Evolutionary conservation across 495 filamentous ascomycete species (phyloP).

Genomic region (Talaromyces liani): DNA sequence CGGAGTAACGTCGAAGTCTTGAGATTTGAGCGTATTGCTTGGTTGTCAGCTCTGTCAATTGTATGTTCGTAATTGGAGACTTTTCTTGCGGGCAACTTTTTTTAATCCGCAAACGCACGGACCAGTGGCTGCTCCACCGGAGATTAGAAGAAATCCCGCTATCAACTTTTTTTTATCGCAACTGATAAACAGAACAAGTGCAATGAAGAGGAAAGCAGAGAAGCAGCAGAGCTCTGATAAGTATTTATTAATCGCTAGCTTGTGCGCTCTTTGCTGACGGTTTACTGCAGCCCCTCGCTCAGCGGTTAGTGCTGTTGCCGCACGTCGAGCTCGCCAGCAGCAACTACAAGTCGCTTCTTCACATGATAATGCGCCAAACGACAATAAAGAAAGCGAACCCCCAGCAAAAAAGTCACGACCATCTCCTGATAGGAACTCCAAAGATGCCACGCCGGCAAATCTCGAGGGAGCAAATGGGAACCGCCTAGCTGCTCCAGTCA

Average conservation of each 20-base stretch:
- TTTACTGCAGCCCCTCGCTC: slow-evolving; percentile 17
- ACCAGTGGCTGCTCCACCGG: background rate
- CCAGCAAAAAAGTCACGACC: slow-evolving; percentile 30
- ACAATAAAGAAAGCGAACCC: slow-evolving; percentile 20
- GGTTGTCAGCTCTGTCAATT: background rate
- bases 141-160: background rate
- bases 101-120: slow-evolving; percentile 8
- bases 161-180: background rate
- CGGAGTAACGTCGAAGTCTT: too few relatives aligned
- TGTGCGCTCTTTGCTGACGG: background rate
- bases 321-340: slow-evolving; percentile 41
- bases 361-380: slow-evolving; percentile 13
- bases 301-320: slow-evolving; percentile 37
- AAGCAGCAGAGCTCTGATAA: slow-evolving; percentile 33
- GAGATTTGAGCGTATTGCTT: background rate
- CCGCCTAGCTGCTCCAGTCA: background rate
- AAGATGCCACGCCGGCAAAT: background rate
- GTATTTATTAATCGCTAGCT: background rate
- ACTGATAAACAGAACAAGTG: slow-evolving; percentile 4
- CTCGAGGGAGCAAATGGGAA: background rate
- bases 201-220: slow-evolving; percentile 40
- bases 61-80: background rate
- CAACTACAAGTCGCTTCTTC: slow-evolving; percentile 21
- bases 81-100: slow-evolving; percentile 9
- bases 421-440: slow-evolving; percentile 9